These are phyloP conservation scores for Graphilbum sp. DNA, from an alignment of 2,329 filamentous ascomycete species.

Conservation along the genomic window DNA sequence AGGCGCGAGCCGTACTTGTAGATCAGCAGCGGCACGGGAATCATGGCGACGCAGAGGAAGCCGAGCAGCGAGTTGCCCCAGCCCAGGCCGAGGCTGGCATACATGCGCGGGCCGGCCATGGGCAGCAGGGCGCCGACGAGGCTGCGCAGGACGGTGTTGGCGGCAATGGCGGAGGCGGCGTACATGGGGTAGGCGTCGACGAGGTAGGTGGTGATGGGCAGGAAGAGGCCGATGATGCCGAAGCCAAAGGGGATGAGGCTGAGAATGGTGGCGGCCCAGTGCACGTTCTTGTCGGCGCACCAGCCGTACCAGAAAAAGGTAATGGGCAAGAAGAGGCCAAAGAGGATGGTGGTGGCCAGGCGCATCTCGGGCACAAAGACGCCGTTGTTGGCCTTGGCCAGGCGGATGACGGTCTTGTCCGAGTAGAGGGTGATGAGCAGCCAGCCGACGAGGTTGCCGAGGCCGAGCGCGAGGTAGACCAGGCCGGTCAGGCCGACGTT, in stretches of 20 bases:
- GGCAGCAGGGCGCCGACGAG: conserved; percentile 41
- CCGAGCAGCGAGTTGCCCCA: conserved; percentile 20
- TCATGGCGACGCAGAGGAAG: conserved; percentile 32
- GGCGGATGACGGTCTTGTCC: conserved; percentile 21
- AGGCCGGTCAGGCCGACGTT: conserved; percentile 28
- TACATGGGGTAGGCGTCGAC: conserved; percentile 42
- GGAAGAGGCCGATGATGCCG: conserved; percentile 16
- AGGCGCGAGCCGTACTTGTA: conserved; percentile 28
- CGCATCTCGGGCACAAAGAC: conserved; percentile 20
- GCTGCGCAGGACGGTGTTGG: conserved; percentile 38
- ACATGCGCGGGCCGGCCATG: conserved; percentile 38
- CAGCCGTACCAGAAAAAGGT: conserved; percentile 20
- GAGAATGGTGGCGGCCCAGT: conserved; percentile 7
- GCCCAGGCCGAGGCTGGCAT: conserved; percentile 34
- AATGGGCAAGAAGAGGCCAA: conserved; percentile 13
- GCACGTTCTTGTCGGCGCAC: conserved; percentile 12
- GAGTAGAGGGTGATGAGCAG: conserved; percentile 16
- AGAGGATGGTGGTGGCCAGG: conserved; percentile 16
- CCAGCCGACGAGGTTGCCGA: conserved; percentile 13
- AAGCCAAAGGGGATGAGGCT: conserved; percentile 16
- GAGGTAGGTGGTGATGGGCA: conserved; percentile 30
- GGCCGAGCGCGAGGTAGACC: conserved; percentile 29
- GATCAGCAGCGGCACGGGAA: conserved; percentile 35
- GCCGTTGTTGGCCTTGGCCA: conserved; percentile 20
- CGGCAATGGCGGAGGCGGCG: conserved; percentile 43